These are phyloP conservation scores for Pseudogymnoascus destructans DNA, from an alignment of 2,329 filamentous ascomycete species.

Conservation along the genomic window DNA sequence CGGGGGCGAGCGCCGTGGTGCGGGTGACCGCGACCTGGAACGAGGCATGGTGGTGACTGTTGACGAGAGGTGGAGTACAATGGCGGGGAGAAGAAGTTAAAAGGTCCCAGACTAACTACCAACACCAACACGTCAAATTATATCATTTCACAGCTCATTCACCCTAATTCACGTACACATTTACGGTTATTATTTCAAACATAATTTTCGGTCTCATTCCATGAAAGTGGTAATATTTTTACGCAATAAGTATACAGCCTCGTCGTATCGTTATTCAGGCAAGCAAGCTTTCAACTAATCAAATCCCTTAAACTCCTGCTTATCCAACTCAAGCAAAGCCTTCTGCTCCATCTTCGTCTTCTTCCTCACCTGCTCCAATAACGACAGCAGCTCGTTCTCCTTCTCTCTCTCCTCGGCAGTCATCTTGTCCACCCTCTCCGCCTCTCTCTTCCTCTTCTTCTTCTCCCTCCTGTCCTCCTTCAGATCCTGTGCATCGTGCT, in stretches of 20 bases:
- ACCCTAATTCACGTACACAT: neutral
- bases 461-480: constrained; percentile 50
- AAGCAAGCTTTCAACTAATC: constrained; percentile 14
- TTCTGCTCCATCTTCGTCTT: constrained; percentile 30
- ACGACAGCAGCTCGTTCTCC: constrained; percentile 46
- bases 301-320: constrained; percentile 26
- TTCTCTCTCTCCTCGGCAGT: constrained; percentile 56
- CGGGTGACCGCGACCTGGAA: constrained; percentile 19
- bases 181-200: neutral
- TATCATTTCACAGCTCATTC: neutral
- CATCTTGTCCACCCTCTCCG: constrained; percentile 49
- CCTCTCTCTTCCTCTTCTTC: constrained; percentile 50
- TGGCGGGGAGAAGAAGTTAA: neutral
- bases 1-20: constrained; percentile 14
- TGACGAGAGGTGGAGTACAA: neutral
- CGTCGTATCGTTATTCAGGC: constrained; percentile 12
- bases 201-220: neutral
- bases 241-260: constrained; percentile 5
- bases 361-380: constrained; percentile 50
- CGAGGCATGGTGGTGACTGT: neutral
- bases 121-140: neutral
- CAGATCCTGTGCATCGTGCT: constrained; percentile 51
- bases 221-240: constrained; percentile 4
- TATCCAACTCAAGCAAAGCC: constrained; percentile 27
- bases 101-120: neutral